A percentile compares a stretch with the other conserved stretches of the same genome.
Evolutionary conservation across 2,329 filamentous ascomycete species (phyloP).

Genomic region (Aureobasidium sp.): DNA sequence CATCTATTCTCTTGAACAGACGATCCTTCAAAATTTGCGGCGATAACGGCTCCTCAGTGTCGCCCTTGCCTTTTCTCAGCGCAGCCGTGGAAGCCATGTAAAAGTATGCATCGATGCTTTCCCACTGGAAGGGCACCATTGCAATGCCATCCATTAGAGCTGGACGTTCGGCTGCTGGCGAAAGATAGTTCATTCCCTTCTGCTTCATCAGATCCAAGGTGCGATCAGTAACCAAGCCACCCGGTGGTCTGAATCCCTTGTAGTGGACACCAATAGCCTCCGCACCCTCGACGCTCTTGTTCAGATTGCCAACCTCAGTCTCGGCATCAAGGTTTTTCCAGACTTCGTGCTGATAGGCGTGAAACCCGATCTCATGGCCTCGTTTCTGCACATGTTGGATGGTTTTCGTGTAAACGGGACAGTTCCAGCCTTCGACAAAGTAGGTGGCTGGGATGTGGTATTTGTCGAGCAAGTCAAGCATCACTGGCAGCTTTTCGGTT

Average conservation of each 20-base stretch:
- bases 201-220: slow-evolving; percentile 26
- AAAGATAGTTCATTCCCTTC: slow-evolving; percentile 27
- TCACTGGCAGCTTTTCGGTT: slow-evolving; percentile 23
- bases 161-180: slow-evolving; percentile 27
- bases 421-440: slow-evolving; percentile 30
- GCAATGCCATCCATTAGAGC: slow-evolving; percentile 20
- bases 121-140: slow-evolving; percentile 23
- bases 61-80: slow-evolving; percentile 25
- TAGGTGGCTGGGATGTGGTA: slow-evolving; percentile 27
- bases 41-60: slow-evolving; percentile 19
- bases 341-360: slow-evolving; percentile 30
- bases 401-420: slow-evolving; percentile 22
- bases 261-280: slow-evolving; percentile 21
- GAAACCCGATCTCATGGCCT: slow-evolving; percentile 29
- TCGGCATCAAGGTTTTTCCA: slow-evolving; percentile 25
- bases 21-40: slow-evolving; percentile 21
- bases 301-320: slow-evolving; percentile 23
- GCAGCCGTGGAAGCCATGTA: slow-evolving; percentile 28
- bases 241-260: slow-evolving; percentile 28
- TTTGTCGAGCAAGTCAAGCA: slow-evolving; percentile 24
- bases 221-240: slow-evolving; percentile 26
- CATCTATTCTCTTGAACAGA: slow-evolving; percentile 25
- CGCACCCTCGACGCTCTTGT: slow-evolving; percentile 24
- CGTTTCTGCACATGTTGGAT: slow-evolving; percentile 21
- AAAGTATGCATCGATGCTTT: slow-evolving; percentile 29